phyloP scores from a whole-genome alignment of 2,329 filamentous ascomycete genomes.

The Penicillium sp. region DNA sequence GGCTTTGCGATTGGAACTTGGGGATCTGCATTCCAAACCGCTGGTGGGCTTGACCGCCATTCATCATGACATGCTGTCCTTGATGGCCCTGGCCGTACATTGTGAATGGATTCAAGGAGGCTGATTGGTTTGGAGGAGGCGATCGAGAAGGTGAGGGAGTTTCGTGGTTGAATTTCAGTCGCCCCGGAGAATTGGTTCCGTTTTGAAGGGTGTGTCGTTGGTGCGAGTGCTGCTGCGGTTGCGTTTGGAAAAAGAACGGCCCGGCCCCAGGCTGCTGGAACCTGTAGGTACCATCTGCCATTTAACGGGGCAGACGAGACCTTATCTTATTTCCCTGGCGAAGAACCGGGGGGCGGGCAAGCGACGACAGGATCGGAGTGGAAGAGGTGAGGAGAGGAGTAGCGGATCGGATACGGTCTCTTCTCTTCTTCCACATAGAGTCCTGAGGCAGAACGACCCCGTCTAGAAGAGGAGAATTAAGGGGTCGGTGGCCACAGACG shows the following conservation, averaged over 20 bases:
- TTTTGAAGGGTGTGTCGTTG: slow-evolving; percentile 43
- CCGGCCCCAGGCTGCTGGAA: slow-evolving; percentile 52
- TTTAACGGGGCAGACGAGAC: slow-evolving; percentile 49
- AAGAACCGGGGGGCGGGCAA: slow-evolving; percentile 23
- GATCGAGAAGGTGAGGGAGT: slow-evolving; percentile 48
- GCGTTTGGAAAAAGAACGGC: slow-evolving; percentile 46
- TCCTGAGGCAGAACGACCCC: slow-evolving; percentile 34
- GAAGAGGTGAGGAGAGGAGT: slow-evolving; percentile 33
- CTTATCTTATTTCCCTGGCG: slow-evolving; percentile 33
- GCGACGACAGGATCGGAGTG: slow-evolving; percentile 21
- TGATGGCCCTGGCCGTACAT: slow-evolving; percentile 48
- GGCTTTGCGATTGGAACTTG: slow-evolving; percentile 45
- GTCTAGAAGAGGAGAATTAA: slow-evolving; percentile 16
- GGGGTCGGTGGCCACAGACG: slow-evolving; percentile 14
- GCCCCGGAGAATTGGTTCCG: slow-evolving; percentile 44
- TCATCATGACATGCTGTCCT: slow-evolving; percentile 49
- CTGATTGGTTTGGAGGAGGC: slow-evolving; percentile 41
- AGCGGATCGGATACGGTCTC: slow-evolving; percentile 40
- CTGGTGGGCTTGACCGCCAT: slow-evolving; percentile 46
- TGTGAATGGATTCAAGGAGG: slow-evolving; percentile 41
- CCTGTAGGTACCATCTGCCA: slow-evolving; percentile 53
- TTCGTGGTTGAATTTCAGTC: slow-evolving; percentile 44
- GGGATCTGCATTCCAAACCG: slow-evolving; percentile 48
- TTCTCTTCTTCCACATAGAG: slow-evolving; percentile 49
- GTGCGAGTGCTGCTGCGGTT: slow-evolving; percentile 41